A percentile compares a stretch with the other conserved stretches of the same genome.
phyloP scores from a whole-genome alignment of 2,329 filamentous ascomycete species.

The Penicillium hesseltinei region DNA sequence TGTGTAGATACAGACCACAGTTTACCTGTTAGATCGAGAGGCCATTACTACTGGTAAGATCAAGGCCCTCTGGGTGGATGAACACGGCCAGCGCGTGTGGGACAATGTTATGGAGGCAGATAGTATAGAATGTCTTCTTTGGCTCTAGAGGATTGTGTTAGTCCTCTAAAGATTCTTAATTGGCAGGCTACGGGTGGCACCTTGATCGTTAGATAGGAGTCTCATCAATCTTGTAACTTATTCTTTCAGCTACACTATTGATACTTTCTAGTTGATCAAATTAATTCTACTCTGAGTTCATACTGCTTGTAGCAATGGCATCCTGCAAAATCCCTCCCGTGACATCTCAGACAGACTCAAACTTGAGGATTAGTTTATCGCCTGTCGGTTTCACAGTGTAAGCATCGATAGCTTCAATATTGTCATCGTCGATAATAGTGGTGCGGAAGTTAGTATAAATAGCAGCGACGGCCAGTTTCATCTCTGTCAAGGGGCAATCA shows the following conservation, averaged over 20 bases:
- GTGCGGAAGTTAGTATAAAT: constrained; percentile 69
- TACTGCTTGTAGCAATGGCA: background rate
- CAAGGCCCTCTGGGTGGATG: no score
- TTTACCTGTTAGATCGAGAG: no score
- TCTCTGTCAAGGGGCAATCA: constrained; percentile 51
- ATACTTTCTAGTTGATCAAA: background rate
- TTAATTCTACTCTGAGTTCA: background rate
- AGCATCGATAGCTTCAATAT: constrained; percentile 64
- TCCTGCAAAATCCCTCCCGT: background rate
- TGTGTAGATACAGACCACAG: no score
- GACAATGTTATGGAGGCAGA: no score
- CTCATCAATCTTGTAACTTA: background rate
- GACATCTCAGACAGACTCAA: constrained; percentile 38
- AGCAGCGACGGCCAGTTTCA: constrained; percentile 68
- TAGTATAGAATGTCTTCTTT: no score
- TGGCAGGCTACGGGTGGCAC: no score
- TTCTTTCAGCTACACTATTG: background rate
- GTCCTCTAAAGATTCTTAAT: no score
- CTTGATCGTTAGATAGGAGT: no score
- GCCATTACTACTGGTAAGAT: no score
- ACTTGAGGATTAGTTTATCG: constrained; percentile 59
- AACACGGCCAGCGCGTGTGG: no score
- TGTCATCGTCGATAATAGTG: constrained; percentile 59
- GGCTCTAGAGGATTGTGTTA: no score
- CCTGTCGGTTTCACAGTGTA: constrained; percentile 61